Percentiles rank a stretch among this genome's conserved stretches.
These are phyloP conservation scores for Lasiosphaeria hispida DNA, from an alignment of 495 filamentous ascomycete species.

Conservation along the genomic window DNA sequence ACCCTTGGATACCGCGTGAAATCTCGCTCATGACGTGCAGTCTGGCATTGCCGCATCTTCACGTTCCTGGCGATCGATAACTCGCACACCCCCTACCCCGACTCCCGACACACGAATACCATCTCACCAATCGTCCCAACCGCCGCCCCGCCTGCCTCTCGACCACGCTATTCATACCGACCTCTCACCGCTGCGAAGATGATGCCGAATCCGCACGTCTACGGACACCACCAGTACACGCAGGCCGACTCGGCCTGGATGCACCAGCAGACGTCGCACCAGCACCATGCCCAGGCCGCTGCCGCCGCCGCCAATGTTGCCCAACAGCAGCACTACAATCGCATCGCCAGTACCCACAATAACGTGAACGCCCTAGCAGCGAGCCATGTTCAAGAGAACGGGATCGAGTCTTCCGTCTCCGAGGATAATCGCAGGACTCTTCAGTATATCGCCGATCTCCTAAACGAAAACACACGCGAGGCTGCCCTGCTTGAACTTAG, in stretches of 20 bases:
- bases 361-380: constrained; percentile 45
- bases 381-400: constrained; percentile 58
- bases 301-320: constrained; percentile 65
- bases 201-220: constrained; percentile 44
- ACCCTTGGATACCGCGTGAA: not conserved
- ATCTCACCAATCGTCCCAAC: not conserved
- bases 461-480: constrained; percentile 84
- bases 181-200: constrained; percentile 26
- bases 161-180: not conserved
- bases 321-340: constrained; percentile 75
- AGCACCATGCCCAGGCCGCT: constrained; percentile 57
- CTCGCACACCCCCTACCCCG: not conserved
- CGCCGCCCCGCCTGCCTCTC: not conserved
- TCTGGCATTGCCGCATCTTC: constrained; percentile 19
- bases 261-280: constrained; percentile 65
- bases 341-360: constrained; percentile 65
- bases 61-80: constrained; percentile 19
- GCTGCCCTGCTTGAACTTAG: constrained; percentile 91
- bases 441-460: constrained; percentile 87
- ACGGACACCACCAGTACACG: constrained; percentile 71
- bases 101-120: not conserved
- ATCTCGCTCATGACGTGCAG: constrained; percentile 28
- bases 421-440: constrained; percentile 93
- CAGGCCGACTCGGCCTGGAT: constrained; percentile 76
- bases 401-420: constrained; percentile 54